A percentile compares a stretch with the other conserved stretches of the same genome.
Conservation (phyloP, 2,329 filamentous ascomycete species). For the Lachnellula subtilissima region DNA sequence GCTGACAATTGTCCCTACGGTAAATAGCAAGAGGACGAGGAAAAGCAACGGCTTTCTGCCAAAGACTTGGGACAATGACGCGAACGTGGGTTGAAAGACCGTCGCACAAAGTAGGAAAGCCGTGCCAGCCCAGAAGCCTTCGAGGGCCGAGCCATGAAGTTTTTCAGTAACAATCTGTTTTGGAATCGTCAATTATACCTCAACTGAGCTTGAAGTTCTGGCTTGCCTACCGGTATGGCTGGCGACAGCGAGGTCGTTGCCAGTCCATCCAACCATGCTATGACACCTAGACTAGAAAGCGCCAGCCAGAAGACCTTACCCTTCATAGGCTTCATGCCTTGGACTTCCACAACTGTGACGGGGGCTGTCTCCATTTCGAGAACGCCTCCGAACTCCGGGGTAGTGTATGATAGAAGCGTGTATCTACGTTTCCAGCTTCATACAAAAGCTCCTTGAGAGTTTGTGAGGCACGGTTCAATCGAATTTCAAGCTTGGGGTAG, state of each 20-base stretch:
- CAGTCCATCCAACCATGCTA: neutral
- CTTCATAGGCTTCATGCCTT: neutral
- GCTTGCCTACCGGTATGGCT: constrained; percentile 1
- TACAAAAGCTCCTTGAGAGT: too few species aligned
- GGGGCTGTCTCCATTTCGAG: neutral
- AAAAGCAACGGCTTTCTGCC: constrained; percentile 28
- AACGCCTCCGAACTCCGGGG: neutral
- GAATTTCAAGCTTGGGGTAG: too few species aligned
- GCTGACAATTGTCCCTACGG: constrained; percentile 32
- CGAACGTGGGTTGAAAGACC: constrained; percentile 46
- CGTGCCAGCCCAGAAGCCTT: constrained; percentile 66
- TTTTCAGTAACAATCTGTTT: neutral
- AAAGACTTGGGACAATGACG: constrained; percentile 33
- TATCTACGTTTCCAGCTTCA: too few species aligned
- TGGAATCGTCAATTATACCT: neutral
- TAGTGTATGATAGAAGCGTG: too few species aligned
- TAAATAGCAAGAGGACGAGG: constrained; percentile 28
- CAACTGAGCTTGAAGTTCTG: neutral
- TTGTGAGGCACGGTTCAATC: too few species aligned
- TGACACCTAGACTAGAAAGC: neutral
- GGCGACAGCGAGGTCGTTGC: neutral
- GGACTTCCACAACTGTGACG: neutral
- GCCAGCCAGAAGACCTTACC: neutral
- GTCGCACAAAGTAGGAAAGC: constrained; percentile 61
- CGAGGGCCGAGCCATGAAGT: constrained; percentile 45